phyloP scores from a whole-genome alignment of 495 filamentous ascomycete species.

The Peziza echinospora region DNA sequence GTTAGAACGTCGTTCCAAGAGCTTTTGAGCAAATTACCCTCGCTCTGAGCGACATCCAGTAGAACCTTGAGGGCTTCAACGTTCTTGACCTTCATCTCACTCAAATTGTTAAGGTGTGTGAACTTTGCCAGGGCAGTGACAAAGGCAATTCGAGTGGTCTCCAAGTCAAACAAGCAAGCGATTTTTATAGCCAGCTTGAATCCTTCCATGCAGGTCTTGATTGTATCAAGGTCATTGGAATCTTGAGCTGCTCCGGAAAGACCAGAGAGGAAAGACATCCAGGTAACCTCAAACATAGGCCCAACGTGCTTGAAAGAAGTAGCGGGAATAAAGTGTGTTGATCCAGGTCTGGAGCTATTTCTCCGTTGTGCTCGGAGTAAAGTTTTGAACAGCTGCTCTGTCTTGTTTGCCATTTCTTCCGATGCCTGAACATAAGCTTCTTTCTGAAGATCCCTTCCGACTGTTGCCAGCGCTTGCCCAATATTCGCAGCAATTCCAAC shows the following conservation, averaged over 20 bases:
- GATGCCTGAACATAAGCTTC: slow-evolving; percentile 89
- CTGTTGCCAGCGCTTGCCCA: slow-evolving; percentile 72
- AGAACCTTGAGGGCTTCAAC: slow-evolving; percentile 79
- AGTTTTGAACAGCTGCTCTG: slow-evolving; percentile 74
- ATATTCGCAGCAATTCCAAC: slow-evolving; percentile 62
- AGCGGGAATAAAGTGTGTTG: slow-evolving; percentile 67
- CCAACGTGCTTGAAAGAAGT: slow-evolving; percentile 86
- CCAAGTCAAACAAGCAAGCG: slow-evolving; percentile 78
- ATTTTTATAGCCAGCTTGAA: slow-evolving; percentile 83
- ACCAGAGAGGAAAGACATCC: slow-evolving; percentile 96
- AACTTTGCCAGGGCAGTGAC: slow-evolving; percentile 82
- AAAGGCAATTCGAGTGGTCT: slow-evolving; percentile 80
- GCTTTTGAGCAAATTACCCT: slow-evolving; percentile 67
- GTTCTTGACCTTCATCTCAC: slow-evolving; percentile 91
- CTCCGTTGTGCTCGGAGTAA: slow-evolving; percentile 68
- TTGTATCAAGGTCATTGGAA: slow-evolving; percentile 72
- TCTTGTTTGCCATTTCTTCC: slow-evolving; percentile 78
- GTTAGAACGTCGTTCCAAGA: slow-evolving; percentile 93
- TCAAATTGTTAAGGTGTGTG: slow-evolving; percentile 84
- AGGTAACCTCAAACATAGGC: slow-evolving; percentile 96
- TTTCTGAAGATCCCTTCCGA: slow-evolving; percentile 73
- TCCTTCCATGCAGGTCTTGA: slow-evolving; percentile 80
- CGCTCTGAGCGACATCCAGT: slow-evolving; percentile 74
- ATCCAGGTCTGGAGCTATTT: slow-evolving; percentile 43
- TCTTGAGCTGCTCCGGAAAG: slow-evolving; percentile 81